Conservation (phyloP, 2,329 filamentous ascomycete genomes). For the Exophiala dermatitidis region DNA sequence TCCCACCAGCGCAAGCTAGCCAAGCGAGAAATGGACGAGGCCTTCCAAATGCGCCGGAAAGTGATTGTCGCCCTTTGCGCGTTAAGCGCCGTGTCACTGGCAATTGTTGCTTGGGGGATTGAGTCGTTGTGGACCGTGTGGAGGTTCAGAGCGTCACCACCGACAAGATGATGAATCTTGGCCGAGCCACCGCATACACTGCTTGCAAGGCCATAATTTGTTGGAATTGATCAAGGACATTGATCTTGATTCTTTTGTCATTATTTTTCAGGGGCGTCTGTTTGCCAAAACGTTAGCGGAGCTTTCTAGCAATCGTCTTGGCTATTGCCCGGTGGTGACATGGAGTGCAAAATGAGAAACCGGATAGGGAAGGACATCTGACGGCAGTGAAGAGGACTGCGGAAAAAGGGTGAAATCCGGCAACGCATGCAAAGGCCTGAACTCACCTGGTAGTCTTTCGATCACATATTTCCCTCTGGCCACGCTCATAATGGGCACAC, state of each 20-base stretch:
- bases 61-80: conserved; percentile 48
- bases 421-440: background rate
- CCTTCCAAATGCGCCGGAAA: conserved; percentile 52
- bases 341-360: too few relatives aligned
- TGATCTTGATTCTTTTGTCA: background rate
- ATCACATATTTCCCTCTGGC: conserved; percentile 89
- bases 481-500: conserved; percentile 64
- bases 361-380: too few relatives aligned
- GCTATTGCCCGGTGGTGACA: too few relatives aligned
- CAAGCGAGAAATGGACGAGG: conserved; percentile 56
- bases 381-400: too few relatives aligned
- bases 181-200: background rate
- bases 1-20: conserved; percentile 55
- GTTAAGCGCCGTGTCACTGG: conserved; percentile 30
- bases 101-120: conserved; percentile 25
- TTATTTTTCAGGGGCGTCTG: conserved; percentile 25
- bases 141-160: conserved; percentile 10
- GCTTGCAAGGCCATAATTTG: background rate
- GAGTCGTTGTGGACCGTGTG: conserved; percentile 18
- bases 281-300: conserved; percentile 7
- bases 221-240: background rate
- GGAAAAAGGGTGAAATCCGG: too few relatives aligned
- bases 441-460: conserved; percentile 69
- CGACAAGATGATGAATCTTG: background rate
- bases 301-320: background rate